phyloP scores from a whole-genome alignment of 1,284 basidiomycete genomes.

The Leccinum griseonigrum region DNA sequence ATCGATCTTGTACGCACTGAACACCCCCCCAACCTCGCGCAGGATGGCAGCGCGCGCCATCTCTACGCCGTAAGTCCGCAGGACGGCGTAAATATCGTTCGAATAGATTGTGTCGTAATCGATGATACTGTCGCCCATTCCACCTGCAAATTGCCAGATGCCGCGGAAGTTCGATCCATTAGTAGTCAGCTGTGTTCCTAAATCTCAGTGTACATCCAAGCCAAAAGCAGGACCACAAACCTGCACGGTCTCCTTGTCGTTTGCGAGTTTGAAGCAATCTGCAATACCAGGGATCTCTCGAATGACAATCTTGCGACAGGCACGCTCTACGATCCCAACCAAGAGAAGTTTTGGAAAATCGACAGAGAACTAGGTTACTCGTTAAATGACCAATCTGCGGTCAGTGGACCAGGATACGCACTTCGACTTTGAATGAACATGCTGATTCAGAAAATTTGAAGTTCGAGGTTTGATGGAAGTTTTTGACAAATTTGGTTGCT shows the following conservation, averaged over 20 bases:
- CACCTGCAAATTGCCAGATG: conserved; percentile 84
- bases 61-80: conserved; percentile 95
- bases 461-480: conserved; percentile 58
- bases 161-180: conserved; percentile 93
- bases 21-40: conserved; percentile 88
- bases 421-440: conserved; percentile 82
- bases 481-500: conserved; percentile 49
- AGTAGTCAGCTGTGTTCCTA: conserved; percentile 59
- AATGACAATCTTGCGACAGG: conserved; percentile 80
- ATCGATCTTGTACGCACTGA: conserved; percentile 96
- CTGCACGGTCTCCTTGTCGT: conserved; percentile 52
- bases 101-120: conserved; percentile 86
- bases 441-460: conserved; percentile 77
- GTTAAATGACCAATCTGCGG: neutral
- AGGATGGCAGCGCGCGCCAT: conserved; percentile 94
- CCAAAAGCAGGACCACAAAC: conserved; percentile 36
- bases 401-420: conserved; percentile 37
- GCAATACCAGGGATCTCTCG: conserved; percentile 87
- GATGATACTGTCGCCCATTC: conserved; percentile 63
- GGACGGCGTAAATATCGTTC: conserved; percentile 93
- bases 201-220: conserved; percentile 2
- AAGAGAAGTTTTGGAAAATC: conserved; percentile 88
- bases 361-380: conserved; percentile 51
- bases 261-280: conserved; percentile 67
- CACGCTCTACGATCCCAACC: conserved; percentile 87